These are phyloP conservation scores for Prunus kanzakura DNA, from an alignment of 306 rosid species.

Conservation along the genomic window DNA sequence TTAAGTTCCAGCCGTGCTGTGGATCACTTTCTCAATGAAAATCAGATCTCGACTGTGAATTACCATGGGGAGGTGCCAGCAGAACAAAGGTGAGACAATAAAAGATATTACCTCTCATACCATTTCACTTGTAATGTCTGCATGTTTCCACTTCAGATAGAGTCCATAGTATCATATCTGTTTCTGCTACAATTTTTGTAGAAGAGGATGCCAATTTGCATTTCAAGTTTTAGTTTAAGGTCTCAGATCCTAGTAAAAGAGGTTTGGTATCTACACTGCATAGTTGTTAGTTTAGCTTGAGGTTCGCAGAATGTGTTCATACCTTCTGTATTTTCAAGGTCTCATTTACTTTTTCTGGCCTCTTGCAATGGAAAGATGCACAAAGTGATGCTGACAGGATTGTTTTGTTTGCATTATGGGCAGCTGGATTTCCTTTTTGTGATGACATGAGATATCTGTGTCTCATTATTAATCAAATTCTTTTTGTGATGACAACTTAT, in stretches of 20 bases:
- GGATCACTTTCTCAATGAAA: constrained; percentile 92
- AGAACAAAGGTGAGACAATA: constrained; percentile 59
- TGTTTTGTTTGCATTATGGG: neutral
- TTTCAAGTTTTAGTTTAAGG: neutral
- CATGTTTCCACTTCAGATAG: neutral
- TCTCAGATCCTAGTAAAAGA: neutral
- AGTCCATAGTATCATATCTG: neutral
- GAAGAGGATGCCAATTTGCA: neutral
- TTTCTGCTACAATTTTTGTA: neutral
- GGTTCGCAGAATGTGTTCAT: neutral
- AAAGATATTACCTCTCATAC: neutral
- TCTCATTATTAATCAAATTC: neutral
- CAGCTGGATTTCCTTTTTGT: neutral
- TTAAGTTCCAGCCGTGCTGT: constrained; percentile 95
- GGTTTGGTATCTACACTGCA: neutral
- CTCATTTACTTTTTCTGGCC: neutral
- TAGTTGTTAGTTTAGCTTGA: neutral
- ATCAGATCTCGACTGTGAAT: constrained; percentile 71
- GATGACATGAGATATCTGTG: neutral
- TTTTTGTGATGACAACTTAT: neutral
- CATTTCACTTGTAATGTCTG: neutral
- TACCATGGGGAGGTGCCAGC: constrained; percentile 99
- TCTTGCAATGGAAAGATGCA: neutral
- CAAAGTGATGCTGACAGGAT: neutral
- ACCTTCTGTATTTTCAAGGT: neutral